These are phyloP conservation scores for Podospora tetraspora DNA, from an alignment of 495 filamentous ascomycete genomes.

Conservation along the genomic window DNA sequence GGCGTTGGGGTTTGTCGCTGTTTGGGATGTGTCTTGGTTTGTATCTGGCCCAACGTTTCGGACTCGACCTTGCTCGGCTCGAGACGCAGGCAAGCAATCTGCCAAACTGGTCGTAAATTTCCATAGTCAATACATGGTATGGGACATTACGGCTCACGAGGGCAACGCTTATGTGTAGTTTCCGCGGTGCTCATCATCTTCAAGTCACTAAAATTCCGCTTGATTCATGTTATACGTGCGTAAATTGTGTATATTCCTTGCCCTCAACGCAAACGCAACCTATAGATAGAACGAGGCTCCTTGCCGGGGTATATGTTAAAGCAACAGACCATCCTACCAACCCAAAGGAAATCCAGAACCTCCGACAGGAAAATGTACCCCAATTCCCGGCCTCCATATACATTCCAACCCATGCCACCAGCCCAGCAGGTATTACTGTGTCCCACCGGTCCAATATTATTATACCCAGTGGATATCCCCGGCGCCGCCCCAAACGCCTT, in stretches of 20 bases:
- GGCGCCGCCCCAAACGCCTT: slow-evolving; percentile 6
- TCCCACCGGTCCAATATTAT: not conserved
- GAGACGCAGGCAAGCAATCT: not conserved
- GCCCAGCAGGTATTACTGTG: not conserved
- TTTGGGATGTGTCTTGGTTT: not conserved
- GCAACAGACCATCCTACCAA: not conserved
- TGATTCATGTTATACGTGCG: not conserved
- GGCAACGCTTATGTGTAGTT: not conserved
- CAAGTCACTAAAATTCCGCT: not conserved
- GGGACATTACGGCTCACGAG: not conserved
- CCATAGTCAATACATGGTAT: not conserved
- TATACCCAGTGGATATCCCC: not conserved
- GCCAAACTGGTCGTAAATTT: not conserved
- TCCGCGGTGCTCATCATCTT: too few relatives aligned
- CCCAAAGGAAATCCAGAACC: not conserved
- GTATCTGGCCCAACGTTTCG: not conserved
- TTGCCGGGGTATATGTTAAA: not conserved
- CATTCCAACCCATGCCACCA: not conserved
- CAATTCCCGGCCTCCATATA: not conserved
- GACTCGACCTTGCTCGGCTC: not conserved
- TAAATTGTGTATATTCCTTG: not conserved
- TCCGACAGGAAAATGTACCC: not conserved
- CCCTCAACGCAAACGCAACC: not conserved
- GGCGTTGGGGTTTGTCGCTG: slow-evolving; percentile 9
- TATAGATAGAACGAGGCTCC: not conserved